Evolutionary conservation across 768 basidiomycete species (phyloP).

Genomic region (Tephrocybe sp.): DNA sequence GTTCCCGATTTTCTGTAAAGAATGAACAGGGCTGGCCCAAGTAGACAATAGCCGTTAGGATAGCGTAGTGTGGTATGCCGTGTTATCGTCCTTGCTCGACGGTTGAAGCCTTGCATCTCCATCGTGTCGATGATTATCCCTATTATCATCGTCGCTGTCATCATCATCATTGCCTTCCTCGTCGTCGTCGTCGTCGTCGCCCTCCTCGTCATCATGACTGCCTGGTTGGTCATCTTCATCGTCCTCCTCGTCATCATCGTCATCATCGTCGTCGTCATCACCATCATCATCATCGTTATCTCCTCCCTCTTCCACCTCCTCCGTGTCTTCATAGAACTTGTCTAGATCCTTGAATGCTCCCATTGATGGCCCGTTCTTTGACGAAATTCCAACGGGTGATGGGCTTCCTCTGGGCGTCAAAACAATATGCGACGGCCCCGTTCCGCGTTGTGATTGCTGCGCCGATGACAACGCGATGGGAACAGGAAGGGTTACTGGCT

Average conservation of each 20-base stretch:
- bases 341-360: conserved; percentile 63
- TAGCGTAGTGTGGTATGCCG: not conserved
- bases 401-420: conserved; percentile 51
- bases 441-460: conserved; percentile 14
- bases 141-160: not conserved
- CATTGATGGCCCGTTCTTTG: conserved; percentile 31
- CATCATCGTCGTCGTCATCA: conserved; percentile 27
- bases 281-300: conserved; percentile 26
- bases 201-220: conserved; percentile 15
- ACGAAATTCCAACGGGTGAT: conserved; percentile 42
- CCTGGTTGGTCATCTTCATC: conserved; percentile 26
- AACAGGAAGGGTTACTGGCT: conserved; percentile 42
- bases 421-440: conserved; percentile 45
- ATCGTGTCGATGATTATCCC: not conserved
- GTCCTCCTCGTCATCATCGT: conserved; percentile 27
- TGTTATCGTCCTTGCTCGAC: not conserved
- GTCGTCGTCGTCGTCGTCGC: conserved; percentile 9
- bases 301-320: conserved; percentile 25
- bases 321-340: conserved; percentile 65
- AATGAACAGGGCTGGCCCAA: too few relatives aligned
- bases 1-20: too few relatives aligned
- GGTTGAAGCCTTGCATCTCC: not conserved
- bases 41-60: too few relatives aligned
- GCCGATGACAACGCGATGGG: conserved; percentile 40
- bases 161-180: not conserved